These are phyloP conservation scores for Kodamaea hsintzibuensis DNA, from an alignment of 805 yeast genomes.

Conservation along the genomic window DNA sequence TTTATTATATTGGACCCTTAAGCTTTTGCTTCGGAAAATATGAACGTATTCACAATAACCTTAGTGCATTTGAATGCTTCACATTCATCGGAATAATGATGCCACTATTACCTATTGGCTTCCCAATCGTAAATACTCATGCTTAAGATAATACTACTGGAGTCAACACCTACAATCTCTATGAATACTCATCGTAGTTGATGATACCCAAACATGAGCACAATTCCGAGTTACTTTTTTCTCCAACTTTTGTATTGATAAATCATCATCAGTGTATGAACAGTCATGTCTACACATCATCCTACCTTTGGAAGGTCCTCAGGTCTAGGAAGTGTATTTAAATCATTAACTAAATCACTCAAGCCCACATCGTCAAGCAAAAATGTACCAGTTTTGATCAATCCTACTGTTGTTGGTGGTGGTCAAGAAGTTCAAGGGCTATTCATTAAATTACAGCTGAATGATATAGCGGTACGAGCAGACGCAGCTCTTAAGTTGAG, in stretches of 20 bases:
- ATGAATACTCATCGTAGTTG: too few species aligned
- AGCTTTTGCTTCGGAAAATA: too few species aligned
- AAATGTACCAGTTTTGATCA: slow-evolving; percentile 36
- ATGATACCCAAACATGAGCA: too few species aligned
- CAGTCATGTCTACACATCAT: slow-evolving; percentile 27
- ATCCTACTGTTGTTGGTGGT: slow-evolving; percentile 47
- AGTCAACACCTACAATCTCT: too few species aligned
- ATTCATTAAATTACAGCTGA: slow-evolving; percentile 39
- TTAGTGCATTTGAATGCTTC: too few species aligned
- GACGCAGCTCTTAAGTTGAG: slow-evolving; percentile 54
- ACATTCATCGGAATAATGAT: too few species aligned
- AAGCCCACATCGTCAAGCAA: slow-evolving; percentile 24
- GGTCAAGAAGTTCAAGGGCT: slow-evolving; percentile 41
- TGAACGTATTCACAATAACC: too few species aligned
- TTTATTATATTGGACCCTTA: too few species aligned
- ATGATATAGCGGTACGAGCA: slow-evolving; percentile 39
- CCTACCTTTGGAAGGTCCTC: slow-evolving; percentile 30
- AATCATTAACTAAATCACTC: slow-evolving; percentile 39
- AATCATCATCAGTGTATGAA: background rate
- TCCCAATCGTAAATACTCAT: too few species aligned
- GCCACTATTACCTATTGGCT: too few species aligned
- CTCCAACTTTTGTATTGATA: background rate
- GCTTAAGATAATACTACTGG: too few species aligned
- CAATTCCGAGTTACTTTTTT: background rate
- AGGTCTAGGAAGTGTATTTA: slow-evolving; percentile 43